These are phyloP conservation scores for Linnemannia schmuckeri DNA, from an alignment of 192 early-diverging fungal species.

Conservation along the genomic window DNA sequence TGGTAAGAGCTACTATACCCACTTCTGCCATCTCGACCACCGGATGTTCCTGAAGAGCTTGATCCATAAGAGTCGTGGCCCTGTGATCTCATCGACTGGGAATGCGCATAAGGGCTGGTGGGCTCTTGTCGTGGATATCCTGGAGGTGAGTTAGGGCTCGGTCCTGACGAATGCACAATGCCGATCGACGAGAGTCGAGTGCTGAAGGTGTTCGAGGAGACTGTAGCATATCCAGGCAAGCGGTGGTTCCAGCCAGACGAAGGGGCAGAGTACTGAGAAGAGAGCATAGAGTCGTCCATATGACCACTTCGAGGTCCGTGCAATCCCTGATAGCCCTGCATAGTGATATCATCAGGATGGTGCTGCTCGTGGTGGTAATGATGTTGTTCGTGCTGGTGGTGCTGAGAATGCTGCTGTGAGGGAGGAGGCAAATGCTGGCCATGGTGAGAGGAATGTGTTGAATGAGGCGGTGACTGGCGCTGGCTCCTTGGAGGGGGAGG, in stretches of 20 bases:
- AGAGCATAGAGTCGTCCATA: constrained; percentile 28
- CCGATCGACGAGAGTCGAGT: constrained; percentile 47
- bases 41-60: neutral
- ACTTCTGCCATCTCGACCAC: neutral
- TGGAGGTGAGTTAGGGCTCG: constrained; percentile 15
- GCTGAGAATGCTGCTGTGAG: constrained; percentile 11
- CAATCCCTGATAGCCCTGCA: constrained; percentile 47
- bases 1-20: constrained; percentile 24
- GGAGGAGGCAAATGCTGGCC: neutral
- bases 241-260: constrained; percentile 53
- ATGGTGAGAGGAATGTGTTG: neutral
- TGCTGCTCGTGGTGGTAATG: constrained; percentile 8
- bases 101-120: constrained; percentile 31
- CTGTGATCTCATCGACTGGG: constrained; percentile 8
- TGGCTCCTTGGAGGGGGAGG: neutral
- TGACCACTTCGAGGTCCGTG: constrained; percentile 4
- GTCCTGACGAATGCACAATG: constrained; percentile 28
- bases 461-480: constrained; percentile 7
- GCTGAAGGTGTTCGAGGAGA: constrained; percentile 31
- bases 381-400: constrained; percentile 8
- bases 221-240: constrained; percentile 45
- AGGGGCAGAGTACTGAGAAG: constrained; percentile 10
- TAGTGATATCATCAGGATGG: constrained; percentile 33
- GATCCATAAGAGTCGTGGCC: constrained; percentile 1
- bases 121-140: constrained; percentile 23